Evolutionary conservation across 75 land plant species (phyloP), one percentile per base, ranked within the genome.

Genomic region (Sequoia sempervirens): DNA sequence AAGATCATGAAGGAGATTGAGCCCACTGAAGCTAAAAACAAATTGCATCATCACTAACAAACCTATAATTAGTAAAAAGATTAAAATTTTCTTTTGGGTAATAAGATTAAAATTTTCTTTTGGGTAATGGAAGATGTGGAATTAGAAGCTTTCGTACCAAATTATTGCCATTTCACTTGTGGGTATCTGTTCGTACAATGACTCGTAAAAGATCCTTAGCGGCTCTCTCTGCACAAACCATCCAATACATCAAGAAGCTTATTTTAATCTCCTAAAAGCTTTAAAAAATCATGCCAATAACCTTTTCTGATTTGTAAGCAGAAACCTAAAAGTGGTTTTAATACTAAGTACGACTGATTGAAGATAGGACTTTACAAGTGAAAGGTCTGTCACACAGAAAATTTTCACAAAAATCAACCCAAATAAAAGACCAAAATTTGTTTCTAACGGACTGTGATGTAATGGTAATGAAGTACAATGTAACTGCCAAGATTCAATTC

Each of bases 111-210:
- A n/a, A n/a, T n/a, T n/a, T n/a, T 30, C 14, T 70, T 70, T 70
- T 32, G 3, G 32, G 37, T 30, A 37, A 70, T 32, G 28, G 11
- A 23, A 70, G 14, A 45, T 45, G 47, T 78, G 47, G 23, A 12
- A 45, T 23, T n/a, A 32, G 82, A 50, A 81, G 40, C 37, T 34
- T 81, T 47, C 92, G 20, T 72, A 96, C 99, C 99, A 96, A 83
- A 93, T 86, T 79, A 93, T 95, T 18, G 99, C 97, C 99, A 96
- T 96, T 88, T 95, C 99, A 84, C 99, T 96, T 32, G 91, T 86
- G 2, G 99, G 97, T 80, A 91, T 93, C 87, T 96, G 97, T 73
- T 93, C 84, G 28, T 91, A 90, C 79, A 95, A 84, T 2, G 92
- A 92, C 80, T 91, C 92, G 72, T 96, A 96, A 87, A 96, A 96